These are phyloP conservation scores for Phytopythium sindhum DNA, from an alignment of 352 stramenopile species.

Conservation along the genomic window DNA sequence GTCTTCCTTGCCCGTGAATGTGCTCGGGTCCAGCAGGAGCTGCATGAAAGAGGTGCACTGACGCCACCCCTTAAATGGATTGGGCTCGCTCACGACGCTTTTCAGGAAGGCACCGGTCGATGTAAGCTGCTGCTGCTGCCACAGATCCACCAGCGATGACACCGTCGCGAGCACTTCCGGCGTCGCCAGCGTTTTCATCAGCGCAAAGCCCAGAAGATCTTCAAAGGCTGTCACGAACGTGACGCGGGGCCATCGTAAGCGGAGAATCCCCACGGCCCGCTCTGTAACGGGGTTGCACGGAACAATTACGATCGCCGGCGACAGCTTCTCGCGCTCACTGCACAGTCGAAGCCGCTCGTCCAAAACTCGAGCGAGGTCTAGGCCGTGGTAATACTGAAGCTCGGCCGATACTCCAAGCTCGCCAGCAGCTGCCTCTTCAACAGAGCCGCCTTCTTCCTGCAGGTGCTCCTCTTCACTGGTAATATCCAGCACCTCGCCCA, in stretches of 20 bases:
- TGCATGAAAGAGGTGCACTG: slow-evolving; percentile 31
- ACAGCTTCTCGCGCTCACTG: slow-evolving; percentile 25
- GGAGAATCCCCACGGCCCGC: slow-evolving; percentile 42
- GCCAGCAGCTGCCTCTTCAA: background rate
- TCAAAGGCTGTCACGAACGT: slow-evolving; percentile 43
- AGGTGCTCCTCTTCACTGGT: background rate
- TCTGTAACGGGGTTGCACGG: slow-evolving; percentile 32
- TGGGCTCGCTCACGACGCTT: slow-evolving; percentile 9
- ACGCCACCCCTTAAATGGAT: slow-evolving; percentile 32
- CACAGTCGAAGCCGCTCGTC: slow-evolving; percentile 32
- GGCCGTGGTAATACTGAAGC: slow-evolving; percentile 36
- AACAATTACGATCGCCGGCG: slow-evolving; percentile 37
- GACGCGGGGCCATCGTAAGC: slow-evolving; percentile 29
- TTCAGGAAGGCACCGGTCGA: slow-evolving; percentile 19
- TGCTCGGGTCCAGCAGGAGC: slow-evolving; percentile 36
- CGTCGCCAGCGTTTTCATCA: slow-evolving; percentile 37
- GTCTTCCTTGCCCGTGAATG: slow-evolving; percentile 27
- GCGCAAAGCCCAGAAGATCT: slow-evolving; percentile 40
- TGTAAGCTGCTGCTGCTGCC: slow-evolving; percentile 17
- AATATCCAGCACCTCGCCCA: background rate
- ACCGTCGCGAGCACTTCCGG: slow-evolving; percentile 32
- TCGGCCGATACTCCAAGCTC: background rate
- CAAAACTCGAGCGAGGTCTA: slow-evolving; percentile 53
- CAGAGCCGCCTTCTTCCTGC: too few species aligned
- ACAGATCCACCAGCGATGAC: slow-evolving; percentile 33